phyloP scores from a whole-genome alignment of 768 basidiomycete species.

The Lanmaoa pseudosensibilis region DNA sequence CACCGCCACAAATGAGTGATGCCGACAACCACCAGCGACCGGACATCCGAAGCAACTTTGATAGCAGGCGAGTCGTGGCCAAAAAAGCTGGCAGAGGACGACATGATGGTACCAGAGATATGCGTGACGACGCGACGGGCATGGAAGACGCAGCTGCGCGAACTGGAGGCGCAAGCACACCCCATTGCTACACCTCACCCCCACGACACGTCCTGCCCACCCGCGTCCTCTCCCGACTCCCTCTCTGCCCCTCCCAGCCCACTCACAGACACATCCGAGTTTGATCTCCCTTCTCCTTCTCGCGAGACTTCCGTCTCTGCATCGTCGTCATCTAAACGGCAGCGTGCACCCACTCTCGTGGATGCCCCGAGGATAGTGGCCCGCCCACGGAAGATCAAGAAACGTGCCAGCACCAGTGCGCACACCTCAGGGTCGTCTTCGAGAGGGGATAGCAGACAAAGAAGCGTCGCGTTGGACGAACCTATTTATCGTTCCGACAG shows the following conservation, averaged over 20 bases:
- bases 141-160: slow-evolving; percentile 25
- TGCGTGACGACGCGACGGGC: slow-evolving; percentile 33
- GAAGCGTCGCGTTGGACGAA: slow-evolving; percentile 44
- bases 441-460: slow-evolving; percentile 45
- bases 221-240: slow-evolving; percentile 21
- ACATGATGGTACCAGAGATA: slow-evolving; percentile 20
- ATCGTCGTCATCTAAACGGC: slow-evolving; percentile 28
- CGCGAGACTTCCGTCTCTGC: slow-evolving; percentile 25
- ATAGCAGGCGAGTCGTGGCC: not conserved
- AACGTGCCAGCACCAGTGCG: slow-evolving; percentile 20
- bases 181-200: not conserved
- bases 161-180: slow-evolving; percentile 7
- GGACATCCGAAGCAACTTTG: not conserved
- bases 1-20: slow-evolving; percentile 23
- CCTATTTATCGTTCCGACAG: slow-evolving; percentile 56
- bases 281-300: slow-evolving; percentile 14
- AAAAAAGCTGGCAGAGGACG: slow-evolving; percentile 6
- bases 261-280: slow-evolving; percentile 23
- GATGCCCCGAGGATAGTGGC: not conserved
- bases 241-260: slow-evolving; percentile 21
- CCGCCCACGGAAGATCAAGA: slow-evolving; percentile 27
- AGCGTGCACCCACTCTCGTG: slow-evolving; percentile 12
- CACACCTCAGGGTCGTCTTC: slow-evolving; percentile 39
- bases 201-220: slow-evolving; percentile 6
- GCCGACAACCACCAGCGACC: not conserved